Base-by-base conservation (phyloP, 2,329 filamentous ascomycete genomes). In the Cladosporium austrohemisphaericum region DNA sequence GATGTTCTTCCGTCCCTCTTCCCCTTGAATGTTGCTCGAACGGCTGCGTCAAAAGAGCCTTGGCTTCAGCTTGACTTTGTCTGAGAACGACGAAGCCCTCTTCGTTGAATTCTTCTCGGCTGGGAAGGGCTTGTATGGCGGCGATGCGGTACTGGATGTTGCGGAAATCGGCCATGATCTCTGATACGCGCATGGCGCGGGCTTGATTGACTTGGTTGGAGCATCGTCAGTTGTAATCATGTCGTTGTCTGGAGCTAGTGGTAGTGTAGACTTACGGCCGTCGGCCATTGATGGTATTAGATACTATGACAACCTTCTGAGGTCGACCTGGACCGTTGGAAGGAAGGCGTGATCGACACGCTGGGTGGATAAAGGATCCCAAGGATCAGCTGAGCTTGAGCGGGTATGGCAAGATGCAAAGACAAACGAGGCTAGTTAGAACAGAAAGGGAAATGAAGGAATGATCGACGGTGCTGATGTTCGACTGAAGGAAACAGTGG, bases 161-260 rank as follows among this genome's bases (percentile, higher is more conserved):
- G 46, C 80, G 78, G 62, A 80, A 84, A 67, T 84, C 81, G 55
- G 76, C 76, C 70, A 84, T 80, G 61, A 84, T 75, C 65, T 84
- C 81, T 38, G 79, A 72, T 56, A 84, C 69, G 57, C 81, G 76
- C 64, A 84, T 71, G 41, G 81, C 80, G 60, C 81, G 78, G 51
- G 78, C 79, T 62, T 83, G 75, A 61, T 84, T 84, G 58, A 82
- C 81, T 84, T 33, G 18, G 28, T 43, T 31, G 32, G 26, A 26
- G 19, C n/a, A 14, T 10, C 16, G 3, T 23, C 18, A 26, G 7
- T 19, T 22, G 11, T 41, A n/a, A n/a, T n/a, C n/a, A n/a, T n/a
- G n/a, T n/a, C n/a, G n/a, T n/a, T n/a, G n/a, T n/a, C n/a, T n/a
- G n/a, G n/a, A n/a, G n/a, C 5, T n/a, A 13, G 31, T 13, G 25